These are phyloP conservation scores for Pichia sp. DNA, from an alignment of 1,139 yeast species.

Conservation along the genomic window DNA sequence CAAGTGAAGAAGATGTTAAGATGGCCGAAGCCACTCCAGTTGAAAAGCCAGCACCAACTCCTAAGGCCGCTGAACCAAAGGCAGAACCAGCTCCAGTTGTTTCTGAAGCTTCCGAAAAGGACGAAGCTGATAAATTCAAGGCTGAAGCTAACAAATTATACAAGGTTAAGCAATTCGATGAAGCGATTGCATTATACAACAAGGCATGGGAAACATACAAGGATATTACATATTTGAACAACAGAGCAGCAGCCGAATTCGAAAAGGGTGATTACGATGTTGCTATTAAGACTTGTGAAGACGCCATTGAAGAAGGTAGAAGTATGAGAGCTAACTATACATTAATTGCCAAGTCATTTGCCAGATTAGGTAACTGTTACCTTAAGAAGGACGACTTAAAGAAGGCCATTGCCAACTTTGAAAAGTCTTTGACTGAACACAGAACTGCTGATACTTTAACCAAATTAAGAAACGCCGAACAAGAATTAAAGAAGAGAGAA, in stretches of 20 bases:
- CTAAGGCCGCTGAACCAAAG: conserved; percentile 19
- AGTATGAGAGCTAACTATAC: conserved; percentile 91
- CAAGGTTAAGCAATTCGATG: conserved; percentile 87
- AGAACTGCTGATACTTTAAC: conserved; percentile 92
- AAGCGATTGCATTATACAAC: conserved; percentile 83
- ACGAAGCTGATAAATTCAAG: conserved; percentile 75
- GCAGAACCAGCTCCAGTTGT: conserved; percentile 28
- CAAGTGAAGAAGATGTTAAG: conserved; percentile 27
- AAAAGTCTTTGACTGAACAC: conserved; percentile 94
- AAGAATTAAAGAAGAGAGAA: conserved; percentile 77
- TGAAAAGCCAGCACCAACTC: neutral
- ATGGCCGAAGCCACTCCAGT: conserved; percentile 27
- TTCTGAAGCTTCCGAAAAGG: conserved; percentile 33
- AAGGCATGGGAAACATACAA: conserved; percentile 81
- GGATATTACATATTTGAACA: conserved; percentile 93
- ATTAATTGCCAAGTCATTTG: conserved; percentile 87
- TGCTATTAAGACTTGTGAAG: conserved; percentile 76
- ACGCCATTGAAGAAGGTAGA: conserved; percentile 88
- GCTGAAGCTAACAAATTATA: conserved; percentile 85
- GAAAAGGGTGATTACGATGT: conserved; percentile 92
- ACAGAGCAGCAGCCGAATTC: conserved; percentile 96
- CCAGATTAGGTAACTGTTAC: conserved; percentile 85
- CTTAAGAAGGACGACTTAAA: conserved; percentile 70
- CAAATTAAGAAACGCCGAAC: conserved; percentile 86
- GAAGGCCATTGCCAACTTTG: conserved; percentile 75